Base-by-base conservation (phyloP, 495 filamentous ascomycete species). In the Cercophora newfieldiana region DNA sequence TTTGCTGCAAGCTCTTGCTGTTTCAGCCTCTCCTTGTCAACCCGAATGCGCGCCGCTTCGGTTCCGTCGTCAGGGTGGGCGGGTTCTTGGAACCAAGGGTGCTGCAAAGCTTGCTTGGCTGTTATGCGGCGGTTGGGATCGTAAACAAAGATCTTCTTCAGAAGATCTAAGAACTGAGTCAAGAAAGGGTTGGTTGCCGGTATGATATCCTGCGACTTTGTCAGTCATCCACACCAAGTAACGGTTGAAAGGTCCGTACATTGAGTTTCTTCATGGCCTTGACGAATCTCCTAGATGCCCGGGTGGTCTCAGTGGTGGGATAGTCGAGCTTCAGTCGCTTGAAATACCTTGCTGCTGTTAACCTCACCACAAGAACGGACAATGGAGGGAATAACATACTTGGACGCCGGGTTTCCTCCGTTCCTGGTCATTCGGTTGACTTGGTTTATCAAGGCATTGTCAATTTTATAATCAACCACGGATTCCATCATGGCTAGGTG, bases 401-500 rank as follows among this genome's bases (percentile, higher is more conserved):
- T 91, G 26, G 92, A 81, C 18, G 94, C 91, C 25, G 87, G 84
- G 75, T 94, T 96, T 31, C 85, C 82, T 47, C 85, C 88, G 56
- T 84, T 89, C 58, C 87, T 82, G 51, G 88, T 85, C 77, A 76
- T 82, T 74, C 80, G 85, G 71, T 83, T 88, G 72, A 97, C 93
- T 69, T 90, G 84, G 66, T 87, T 82, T 28, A 99, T 88, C 10
- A 99, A 83, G 47, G 85, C 83, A 3, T 82, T 73, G 66, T 98
- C 95, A 49, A 99, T 87, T 62, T 85, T 85, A 7, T 80, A 79
- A 24, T 87, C 88, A 71, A 91, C 92, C 16, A 97, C 93, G 24
- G 87, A 86, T 72, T 99, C 94, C 95, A 99, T 99, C 95, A 99
- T 99, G n/a, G 93, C 95, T 53, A 99, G 81, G 80, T 99, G 95